A percentile compares a stretch with the other conserved stretches of the same genome.
phyloP scores from a whole-genome alignment of 2,329 filamentous ascomycete species.

The Lithohypha guttulata region DNA sequence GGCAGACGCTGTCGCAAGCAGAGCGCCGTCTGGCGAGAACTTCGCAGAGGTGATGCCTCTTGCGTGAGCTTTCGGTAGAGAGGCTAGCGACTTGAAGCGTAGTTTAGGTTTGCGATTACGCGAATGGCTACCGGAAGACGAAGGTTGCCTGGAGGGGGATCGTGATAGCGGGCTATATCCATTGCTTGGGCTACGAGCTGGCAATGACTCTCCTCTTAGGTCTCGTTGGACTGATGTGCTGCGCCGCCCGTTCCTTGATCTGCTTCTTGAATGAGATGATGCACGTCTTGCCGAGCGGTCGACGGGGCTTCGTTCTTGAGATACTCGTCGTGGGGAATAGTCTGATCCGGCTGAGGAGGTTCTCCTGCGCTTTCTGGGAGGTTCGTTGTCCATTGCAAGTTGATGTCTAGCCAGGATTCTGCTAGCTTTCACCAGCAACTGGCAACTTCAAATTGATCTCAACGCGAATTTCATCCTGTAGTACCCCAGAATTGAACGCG shows the following conservation, averaged over 20 bases:
- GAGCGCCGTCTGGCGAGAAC: constrained; percentile 81
- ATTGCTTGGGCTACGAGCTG: background rate
- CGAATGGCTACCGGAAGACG: constrained; percentile 25
- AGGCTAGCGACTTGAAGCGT: constrained; percentile 13
- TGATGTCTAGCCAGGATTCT: background rate
- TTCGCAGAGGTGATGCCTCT: constrained; percentile 73
- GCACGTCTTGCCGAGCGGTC: background rate
- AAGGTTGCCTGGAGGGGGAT: constrained; percentile 22
- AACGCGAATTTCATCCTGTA: too few species aligned
- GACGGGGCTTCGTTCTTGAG: constrained; percentile 1
- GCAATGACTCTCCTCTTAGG: constrained; percentile 7
- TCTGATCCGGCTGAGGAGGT: constrained; percentile 1
- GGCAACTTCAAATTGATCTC: too few species aligned
- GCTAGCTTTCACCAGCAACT: background rate
- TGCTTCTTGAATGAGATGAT: constrained; percentile 3
- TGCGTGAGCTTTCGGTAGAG: constrained; percentile 31
- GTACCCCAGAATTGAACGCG: too few species aligned
- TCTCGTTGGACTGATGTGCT: constrained; percentile 8
- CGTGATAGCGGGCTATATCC: constrained; percentile 15
- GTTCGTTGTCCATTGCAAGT: constrained; percentile 5
- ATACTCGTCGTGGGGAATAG: constrained; percentile 4
- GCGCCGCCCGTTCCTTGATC: constrained; percentile 14
- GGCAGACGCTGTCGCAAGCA: constrained; percentile 82
- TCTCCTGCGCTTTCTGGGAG: constrained; percentile 2
- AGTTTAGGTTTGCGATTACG: constrained; percentile 5